Base-by-base conservation (phyloP, 1,284 basidiomycete species). In the Anthracocystis walkeri region DNA sequence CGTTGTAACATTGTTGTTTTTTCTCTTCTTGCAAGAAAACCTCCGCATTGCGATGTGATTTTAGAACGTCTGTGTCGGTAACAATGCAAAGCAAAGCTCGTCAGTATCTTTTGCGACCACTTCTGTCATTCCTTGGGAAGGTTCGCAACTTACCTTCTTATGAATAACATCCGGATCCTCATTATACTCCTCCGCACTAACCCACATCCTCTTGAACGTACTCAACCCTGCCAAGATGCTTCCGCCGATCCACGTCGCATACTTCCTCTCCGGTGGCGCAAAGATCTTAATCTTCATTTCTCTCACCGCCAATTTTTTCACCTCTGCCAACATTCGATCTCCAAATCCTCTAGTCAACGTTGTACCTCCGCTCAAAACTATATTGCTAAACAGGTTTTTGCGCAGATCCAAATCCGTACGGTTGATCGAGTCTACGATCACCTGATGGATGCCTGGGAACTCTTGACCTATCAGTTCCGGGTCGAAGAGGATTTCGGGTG, bases 251-350 rank as follows among this genome's bases (percentile, higher is more conserved):
- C 97, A 99, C 25, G 96, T 99, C 20, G 95, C 95, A 87, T 99
- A 99, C 87, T 99, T 99, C 73, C 97, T 91, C 87, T 99, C 97
- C n/a, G 97, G 97, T 31, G 97, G 97, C 14, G 97, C 97, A 80
- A 94, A 97, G 82, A 99, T 99, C 88, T 97, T 97, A 87, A 99
- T 95, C 89, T 98, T 98, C 84, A 96, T 91, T 79, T 99, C 97
- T 83, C 97, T 95, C 77, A 98, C 86, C n/a, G 95, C 93, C 50
- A 97, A 88, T 87, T 93, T 95, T 89, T 98, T 98, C 57, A 97
- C 92, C 87, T 99, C 97, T 81, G 93, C 93, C 64, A 99, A 88
- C 67, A 99, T 88, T 54, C 97, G 90, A 87, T 99, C 97, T 59
- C 97, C 97, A 85, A 97, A 99, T 1, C 75, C 82, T 52, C 80